Conservation (phyloP, 2,329 filamentous ascomycete species). For the Paramyrothecium sp. region DNA sequence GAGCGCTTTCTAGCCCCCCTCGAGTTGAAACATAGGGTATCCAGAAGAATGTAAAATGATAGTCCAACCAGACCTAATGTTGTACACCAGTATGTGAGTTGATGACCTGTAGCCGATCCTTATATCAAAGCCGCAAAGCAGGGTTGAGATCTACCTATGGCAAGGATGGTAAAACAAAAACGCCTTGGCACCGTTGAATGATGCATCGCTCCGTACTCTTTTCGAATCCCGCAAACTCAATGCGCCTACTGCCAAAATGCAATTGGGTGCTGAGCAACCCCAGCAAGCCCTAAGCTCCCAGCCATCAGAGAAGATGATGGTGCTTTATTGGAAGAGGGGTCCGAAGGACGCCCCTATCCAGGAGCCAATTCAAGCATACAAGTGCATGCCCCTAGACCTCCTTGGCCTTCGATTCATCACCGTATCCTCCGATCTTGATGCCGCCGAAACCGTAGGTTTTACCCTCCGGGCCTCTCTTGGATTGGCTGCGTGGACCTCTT, state of each 20-base stretch:
- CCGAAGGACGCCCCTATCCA: too few relatives aligned
- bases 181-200: slow-evolving; percentile 22
- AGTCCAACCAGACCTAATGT: slow-evolving; percentile 6
- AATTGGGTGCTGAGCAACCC: slow-evolving; percentile 25
- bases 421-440: slow-evolving; percentile 54
- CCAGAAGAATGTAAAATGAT: slow-evolving; percentile 13
- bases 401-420: slow-evolving; percentile 48
- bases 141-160: slow-evolving; percentile 28
- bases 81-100: slow-evolving; percentile 10
- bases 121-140: slow-evolving; percentile 16
- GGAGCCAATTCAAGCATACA: not conserved
- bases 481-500: slow-evolving; percentile 70
- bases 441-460: slow-evolving; percentile 58
- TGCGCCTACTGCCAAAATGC: slow-evolving; percentile 20
- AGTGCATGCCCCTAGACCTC: slow-evolving; percentile 16
- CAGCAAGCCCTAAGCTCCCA: too few relatives aligned
- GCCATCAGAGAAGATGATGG: too few relatives aligned
- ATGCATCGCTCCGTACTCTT: slow-evolving; percentile 8
- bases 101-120: too few relatives aligned
- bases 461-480: slow-evolving; percentile 56
- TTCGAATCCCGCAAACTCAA: slow-evolving; percentile 11
- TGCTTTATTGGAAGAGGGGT: too few relatives aligned
- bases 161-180: slow-evolving; percentile 10
- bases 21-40: slow-evolving; percentile 36
- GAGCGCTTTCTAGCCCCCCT: slow-evolving; percentile 20